Percentiles rank a stretch among this genome's conserved stretches.
These are phyloP conservation scores for Trapa incisa DNA, from an alignment of 345 rosid genomes.

Conservation along the genomic window DNA sequence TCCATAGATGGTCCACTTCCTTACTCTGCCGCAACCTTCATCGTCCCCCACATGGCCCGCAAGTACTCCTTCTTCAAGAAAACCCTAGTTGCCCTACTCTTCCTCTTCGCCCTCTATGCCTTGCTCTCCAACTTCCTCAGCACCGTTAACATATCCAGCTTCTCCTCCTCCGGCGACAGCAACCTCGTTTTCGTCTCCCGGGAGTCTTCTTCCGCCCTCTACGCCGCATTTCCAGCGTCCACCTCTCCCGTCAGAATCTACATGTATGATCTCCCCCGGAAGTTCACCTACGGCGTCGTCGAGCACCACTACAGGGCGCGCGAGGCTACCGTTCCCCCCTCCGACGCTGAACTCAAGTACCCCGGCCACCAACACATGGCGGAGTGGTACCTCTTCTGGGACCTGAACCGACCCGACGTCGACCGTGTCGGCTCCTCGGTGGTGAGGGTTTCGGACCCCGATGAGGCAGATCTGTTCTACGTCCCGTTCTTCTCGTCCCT, in stretches of 20 bases:
- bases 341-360: constrained; percentile 41
- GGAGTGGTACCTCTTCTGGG: constrained; percentile 83
- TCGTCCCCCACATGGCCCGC: constrained; percentile 45
- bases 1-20: not conserved
- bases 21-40: not conserved
- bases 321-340: constrained; percentile 43
- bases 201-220: not conserved
- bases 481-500: constrained; percentile 83
- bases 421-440: constrained; percentile 60
- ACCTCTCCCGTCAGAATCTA: constrained; percentile 27
- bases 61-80: constrained; percentile 64
- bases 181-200: constrained; percentile 11
- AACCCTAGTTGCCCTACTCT: constrained; percentile 27
- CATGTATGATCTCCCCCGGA: constrained; percentile 75
- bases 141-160: constrained; percentile 17
- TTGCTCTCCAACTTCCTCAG: constrained; percentile 49
- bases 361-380: constrained; percentile 99
- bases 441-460: constrained; percentile 47
- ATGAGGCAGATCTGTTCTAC: constrained; percentile 75
- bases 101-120: constrained; percentile 50
- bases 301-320: constrained; percentile 68
- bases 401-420: constrained; percentile 40
- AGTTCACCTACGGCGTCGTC: constrained; percentile 71
- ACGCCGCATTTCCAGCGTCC: no score
- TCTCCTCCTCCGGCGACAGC: constrained; percentile 15